Base-by-base conservation (phyloP, 2,329 filamentous ascomycete species). In the Fusarium mundagurra region DNA sequence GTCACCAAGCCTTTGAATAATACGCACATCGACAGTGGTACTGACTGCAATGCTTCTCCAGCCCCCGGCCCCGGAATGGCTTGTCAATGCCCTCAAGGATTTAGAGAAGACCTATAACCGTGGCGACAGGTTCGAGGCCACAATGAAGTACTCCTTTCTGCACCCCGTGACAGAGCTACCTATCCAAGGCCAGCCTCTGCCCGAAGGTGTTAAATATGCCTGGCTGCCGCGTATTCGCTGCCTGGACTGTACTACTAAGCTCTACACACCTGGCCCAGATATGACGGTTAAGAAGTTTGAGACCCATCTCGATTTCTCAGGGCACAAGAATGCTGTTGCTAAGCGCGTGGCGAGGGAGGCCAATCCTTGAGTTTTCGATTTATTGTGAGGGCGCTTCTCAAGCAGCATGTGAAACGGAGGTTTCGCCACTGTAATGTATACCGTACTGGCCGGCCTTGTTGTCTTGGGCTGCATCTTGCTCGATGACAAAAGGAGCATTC, bases 191-290 rank as follows among this genome's bases (percentile, higher is more conserved):
- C 85, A 88, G 50, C 85, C 87, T 22, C 84, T 88, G 14, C 92
- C 88, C 61, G 86, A 88, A 69, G 89, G 92, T 71, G 86, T 94
- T 70, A 93, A 92, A 78, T 94, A 92, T 76, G 93, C 93, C 83
- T 98, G 93, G 83, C 87, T 98, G 57, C 96, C 96, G 14, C 89
- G 96, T 58, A 98, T 99, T 73, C 89, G 94, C 67, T 99, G 96
- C 82, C 90, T 92, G 53, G 96, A 99, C 82, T 98, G 96, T 81
- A 94, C 94, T 1, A 94, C 94, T 36, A 98, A 98, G 83, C 86
- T 98, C 17, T 99, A 99, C 83, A 98, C 95, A 0, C 94, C 95
- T 0, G 94, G 95, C 0, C 94, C 95, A 0, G 94, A 92, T 31
- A 93, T 89, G 81, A 95, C 94, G 6, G 93, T 96, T 10, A 92